Base-by-base conservation (phyloP, 306 rosid genomes). In the Urtica urens region DNA sequence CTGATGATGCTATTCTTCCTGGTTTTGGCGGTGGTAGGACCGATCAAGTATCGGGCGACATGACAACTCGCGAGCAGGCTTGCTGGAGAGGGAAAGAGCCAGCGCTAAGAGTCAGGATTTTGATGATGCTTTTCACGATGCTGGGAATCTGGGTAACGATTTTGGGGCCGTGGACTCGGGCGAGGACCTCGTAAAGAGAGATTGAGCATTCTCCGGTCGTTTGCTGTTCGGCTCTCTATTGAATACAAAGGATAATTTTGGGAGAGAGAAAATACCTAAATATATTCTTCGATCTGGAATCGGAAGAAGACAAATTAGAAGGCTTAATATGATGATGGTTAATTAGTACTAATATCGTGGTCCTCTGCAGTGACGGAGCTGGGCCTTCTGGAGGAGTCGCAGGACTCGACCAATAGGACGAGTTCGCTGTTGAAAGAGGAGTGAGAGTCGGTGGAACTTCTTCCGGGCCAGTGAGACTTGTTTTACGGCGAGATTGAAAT, bases 41-140 rank as follows among this genome's bases (percentile, higher is more conserved):
- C 95, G n/a, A 90, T 81, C 27, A 82, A 90, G 53, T 84, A 90
- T 59, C 95, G 73, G 10, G 87, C 94, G 38, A 90, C 0, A 76
- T 86, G 51, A 84, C 94, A 37, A 84, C 94, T 64, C 73, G 84
- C 0, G 97, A 84, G 57, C 97, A 90, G 3, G 94, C 95, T 50
- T 84, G 95, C 51, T 81, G 95, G 21, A 90, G 87, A 48, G 92
- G 84, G 51, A 81, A 77, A 45, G 92, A 84, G 29, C 93, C 87
- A 1, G 79, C 90, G 64, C 97, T 84, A 3, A 84, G 84, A 58
- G 90, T 77, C 49, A 88, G 71, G 34, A 87, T 81, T 67, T 82
- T 83, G 72, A 81, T 62, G 5, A 90, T 79, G 40, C 84, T 76
- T 29, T 63, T 54, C 93, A 84, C 79, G 16, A 90, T 90, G 37